Base-by-base conservation (phyloP, 116 monocot genomes). In the Cymodocea nodosa region DNA sequence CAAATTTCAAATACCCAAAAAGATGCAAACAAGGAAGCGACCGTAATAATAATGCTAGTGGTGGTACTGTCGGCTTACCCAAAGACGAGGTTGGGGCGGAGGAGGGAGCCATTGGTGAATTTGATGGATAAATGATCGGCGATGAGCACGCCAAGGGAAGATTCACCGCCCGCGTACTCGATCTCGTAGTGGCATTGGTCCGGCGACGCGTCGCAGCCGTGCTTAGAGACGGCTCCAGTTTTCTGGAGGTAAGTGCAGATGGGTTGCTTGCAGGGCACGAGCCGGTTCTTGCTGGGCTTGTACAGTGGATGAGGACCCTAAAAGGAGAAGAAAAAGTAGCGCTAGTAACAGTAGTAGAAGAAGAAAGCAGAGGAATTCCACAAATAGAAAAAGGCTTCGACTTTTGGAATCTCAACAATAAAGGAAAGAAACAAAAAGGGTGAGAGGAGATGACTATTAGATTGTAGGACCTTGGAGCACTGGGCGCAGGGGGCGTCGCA, bases 401-500 rank as follows among this genome's bases (percentile, higher is more conserved):
- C 2, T 30, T 30, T 30, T 30, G 30, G 2, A 8, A 19, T 5
- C 40, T 64, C 20, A 50, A 15, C 68, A 59, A 20, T n/a, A 23
- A 19, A 11, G 0, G 44, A 44, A 11, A 44, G 9, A 8, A 11
- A 56, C 53, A 2, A 17, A 30, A 25, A 10, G 36, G 30, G 59
- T 2, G 6, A 37, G 19, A 13, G 16, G 34, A 23, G 52, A n/a
- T n/a, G 52, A 20, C 15, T 51, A 5, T 15, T 18, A 4, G 12
- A 18, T 56, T 36, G 5, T 25, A 9, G 9, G 52, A 70, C 90
- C 78, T 85, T 83, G 54, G 70, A 69, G 84, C 97, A 98, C 51
- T 75, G 73, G 71, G 81, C 68, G 77, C 97, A 98, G 23, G 97
- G 92, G 6, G 89, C 92, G 71, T 92, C 89, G 74, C 97, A 98